Base-by-base conservation (phyloP, 1,284 basidiomycete species). In the Cryptococcus sp. region DNA sequence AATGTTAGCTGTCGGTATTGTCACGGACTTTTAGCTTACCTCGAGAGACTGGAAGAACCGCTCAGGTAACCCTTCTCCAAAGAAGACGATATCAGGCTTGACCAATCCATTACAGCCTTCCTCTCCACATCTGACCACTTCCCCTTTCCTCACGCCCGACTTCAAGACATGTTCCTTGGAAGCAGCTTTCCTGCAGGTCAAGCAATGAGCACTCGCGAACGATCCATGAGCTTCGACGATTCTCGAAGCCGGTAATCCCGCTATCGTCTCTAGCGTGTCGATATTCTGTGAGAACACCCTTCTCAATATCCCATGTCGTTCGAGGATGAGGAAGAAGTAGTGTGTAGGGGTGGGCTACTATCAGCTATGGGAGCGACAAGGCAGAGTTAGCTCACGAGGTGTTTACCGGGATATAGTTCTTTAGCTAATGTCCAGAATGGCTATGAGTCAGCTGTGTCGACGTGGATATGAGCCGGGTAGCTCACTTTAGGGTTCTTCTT, bases 221-320 rank as follows among this genome's bases (percentile, higher is more conserved):
- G 86, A 90, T 1, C 92, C 94, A 66, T 98, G 94, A 0, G 96
- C 96, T 75, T 98, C 94, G 32, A 98, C 81, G 54, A 98, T 85
- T 61, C 82, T 82, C 21, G 83, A 74, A 0, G 75, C 78, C 0
- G 87, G 83, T 0, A 98, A 80, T 7, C 90, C 90, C 0, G 91
- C 87, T 1, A 85, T 80, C 2, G 88, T 81, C 70, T 98, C 94
- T 18, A 98, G 82, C 0, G 91, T 96, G 70, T 98, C 94, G 52
- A 97, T 92, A 49, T 72, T 67, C 51, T 68, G 67, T 13, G 65
- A 62, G 61, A 76, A 77, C 14, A 74, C 64, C 11, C 72, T 59
- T 41, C 59, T 58, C n/a, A 76, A 59, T 21, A 70, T 39, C 11
- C 54, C 51, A 36, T 70, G 62, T 22, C 50, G 9, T 42, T 70